A percentile compares a stretch with the other conserved stretches of the same genome.
Evolutionary conservation across 2,329 filamentous ascomycete species (phyloP).

Genomic region (Aspergillus niger): DNA sequence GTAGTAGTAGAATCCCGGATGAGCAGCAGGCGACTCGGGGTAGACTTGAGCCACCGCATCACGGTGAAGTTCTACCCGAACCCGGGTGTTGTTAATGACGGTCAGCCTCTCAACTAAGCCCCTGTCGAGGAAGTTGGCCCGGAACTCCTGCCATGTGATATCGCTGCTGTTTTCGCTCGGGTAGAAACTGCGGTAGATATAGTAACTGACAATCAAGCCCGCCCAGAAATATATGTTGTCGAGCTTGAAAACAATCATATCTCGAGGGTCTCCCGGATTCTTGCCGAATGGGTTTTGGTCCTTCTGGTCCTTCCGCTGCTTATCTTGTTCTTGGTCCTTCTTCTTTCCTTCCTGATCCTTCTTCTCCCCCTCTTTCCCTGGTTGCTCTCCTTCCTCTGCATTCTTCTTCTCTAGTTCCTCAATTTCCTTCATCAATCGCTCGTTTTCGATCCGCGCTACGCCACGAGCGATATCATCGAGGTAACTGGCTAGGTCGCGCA

Average conservation of each 20-base stretch:
- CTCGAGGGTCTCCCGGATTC: slow-evolving; percentile 34
- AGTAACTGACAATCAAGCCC: slow-evolving; percentile 62
- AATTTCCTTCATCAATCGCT: slow-evolving; percentile 24
- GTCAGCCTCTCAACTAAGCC: slow-evolving; percentile 91
- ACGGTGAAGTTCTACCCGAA: slow-evolving; percentile 78
- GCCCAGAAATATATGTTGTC: slow-evolving; percentile 54
- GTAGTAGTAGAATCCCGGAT: slow-evolving; percentile 77
- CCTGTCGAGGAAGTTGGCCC: slow-evolving; percentile 91
- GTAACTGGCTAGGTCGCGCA: slow-evolving; percentile 59
- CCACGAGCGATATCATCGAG: slow-evolving; percentile 51
- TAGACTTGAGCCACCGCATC: slow-evolving; percentile 72
- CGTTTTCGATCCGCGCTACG: slow-evolving; percentile 29
- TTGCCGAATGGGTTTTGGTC: slow-evolving; percentile 32
- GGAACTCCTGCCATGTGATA: slow-evolving; percentile 97
- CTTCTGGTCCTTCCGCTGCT: slow-evolving; percentile 28
- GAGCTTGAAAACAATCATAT: slow-evolving; percentile 49
- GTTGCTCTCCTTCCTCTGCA: slow-evolving; percentile 15
- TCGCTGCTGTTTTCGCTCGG: slow-evolving; percentile 69
- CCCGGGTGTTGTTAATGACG: slow-evolving; percentile 74
- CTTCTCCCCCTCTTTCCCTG: slow-evolving; percentile 30
- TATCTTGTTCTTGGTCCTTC: slow-evolving; percentile 25
- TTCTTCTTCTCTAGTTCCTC: slow-evolving; percentile 12
- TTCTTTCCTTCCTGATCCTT: slow-evolving; percentile 17
- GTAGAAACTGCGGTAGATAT: slow-evolving; percentile 66
- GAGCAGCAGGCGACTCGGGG: slow-evolving; percentile 70